A percentile compares a stretch with the other conserved stretches of the same genome.
Conservation (phyloP, 164 flowering plant genomes). For the Umbilicus rupestris region DNA sequence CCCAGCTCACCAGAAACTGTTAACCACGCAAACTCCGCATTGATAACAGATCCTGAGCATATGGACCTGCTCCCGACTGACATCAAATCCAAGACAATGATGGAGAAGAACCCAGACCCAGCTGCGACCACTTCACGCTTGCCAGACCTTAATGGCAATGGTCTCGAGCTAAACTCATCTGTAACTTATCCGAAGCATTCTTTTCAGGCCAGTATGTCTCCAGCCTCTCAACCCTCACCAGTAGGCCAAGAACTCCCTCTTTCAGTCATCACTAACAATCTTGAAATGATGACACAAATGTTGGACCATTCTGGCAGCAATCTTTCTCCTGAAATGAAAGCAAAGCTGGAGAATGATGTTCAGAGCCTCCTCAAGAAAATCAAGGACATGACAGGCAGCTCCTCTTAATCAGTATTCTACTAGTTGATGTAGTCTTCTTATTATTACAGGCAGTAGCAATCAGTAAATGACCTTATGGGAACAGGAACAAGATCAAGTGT, state of each 20-base stretch:
- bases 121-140: constrained; percentile 18
- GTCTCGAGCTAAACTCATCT: constrained; percentile 12
- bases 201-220: constrained; percentile 28
- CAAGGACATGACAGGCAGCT: constrained; percentile 32
- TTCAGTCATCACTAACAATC: constrained; percentile 39
- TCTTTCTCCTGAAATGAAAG: constrained; percentile 51
- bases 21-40: neutral
- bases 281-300: constrained; percentile 65
- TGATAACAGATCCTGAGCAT: neutral
- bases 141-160: constrained; percentile 37
- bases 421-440: neutral
- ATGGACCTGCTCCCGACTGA: constrained; percentile 10
- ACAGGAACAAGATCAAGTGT: neutral
- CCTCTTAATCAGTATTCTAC: constrained; percentile 14
- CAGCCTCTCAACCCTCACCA: constrained; percentile 14
- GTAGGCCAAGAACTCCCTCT: constrained; percentile 37
- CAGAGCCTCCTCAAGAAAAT: constrained; percentile 56
- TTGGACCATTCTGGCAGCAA: constrained; percentile 55
- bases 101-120: constrained; percentile 25
- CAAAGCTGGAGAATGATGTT: constrained; percentile 55
- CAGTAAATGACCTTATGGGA: neutral
- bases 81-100: constrained; percentile 7
- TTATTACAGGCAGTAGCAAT: neutral
- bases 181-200: constrained; percentile 17
- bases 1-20: constrained; percentile 5